A percentile compares a stretch with the other conserved stretches of the same genome.
Conservation (phyloP, 345 rosid genomes). For the Microcos paniculata region DNA sequence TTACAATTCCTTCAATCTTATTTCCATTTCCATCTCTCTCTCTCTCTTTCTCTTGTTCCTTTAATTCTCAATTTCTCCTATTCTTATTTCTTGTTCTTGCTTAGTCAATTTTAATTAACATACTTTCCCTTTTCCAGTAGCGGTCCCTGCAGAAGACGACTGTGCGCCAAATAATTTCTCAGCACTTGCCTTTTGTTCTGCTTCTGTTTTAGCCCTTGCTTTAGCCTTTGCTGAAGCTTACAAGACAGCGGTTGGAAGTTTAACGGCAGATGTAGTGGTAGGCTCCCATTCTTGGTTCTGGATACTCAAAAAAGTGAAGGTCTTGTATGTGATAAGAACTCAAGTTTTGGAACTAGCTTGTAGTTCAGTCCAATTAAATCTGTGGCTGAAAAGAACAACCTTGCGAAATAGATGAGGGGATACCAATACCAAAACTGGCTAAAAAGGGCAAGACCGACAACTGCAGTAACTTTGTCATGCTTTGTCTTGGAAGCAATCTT, state of each 20-base stretch:
- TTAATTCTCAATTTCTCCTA: no score
- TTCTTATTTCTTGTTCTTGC: slow-evolving; percentile 75
- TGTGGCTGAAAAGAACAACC: slow-evolving; percentile 93
- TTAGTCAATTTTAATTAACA: no score
- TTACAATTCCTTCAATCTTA: no score
- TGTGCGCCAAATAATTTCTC: slow-evolving; percentile 62
- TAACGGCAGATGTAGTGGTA: slow-evolving; percentile 75
- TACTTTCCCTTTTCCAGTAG: slow-evolving; percentile 73
- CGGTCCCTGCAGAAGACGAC: slow-evolving; percentile 38
- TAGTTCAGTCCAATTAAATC: slow-evolving; percentile 92
- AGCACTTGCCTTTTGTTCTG: slow-evolving; percentile 77
- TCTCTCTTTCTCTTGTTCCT: no score
- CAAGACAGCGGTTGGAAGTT: slow-evolving; percentile 95
- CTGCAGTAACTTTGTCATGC: slow-evolving; percentile 93
- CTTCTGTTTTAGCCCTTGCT: slow-evolving; percentile 97
- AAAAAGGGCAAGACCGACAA: slow-evolving; percentile 96
- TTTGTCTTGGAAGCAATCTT: slow-evolving; percentile 89
- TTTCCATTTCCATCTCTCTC: no score
- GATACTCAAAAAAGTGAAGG: slow-evolving; percentile 95
- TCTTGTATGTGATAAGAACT: slow-evolving; percentile 87
- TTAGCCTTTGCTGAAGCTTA: slow-evolving; percentile 97
- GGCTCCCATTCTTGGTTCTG: slow-evolving; percentile 86
- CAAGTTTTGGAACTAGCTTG: slow-evolving; percentile 91
- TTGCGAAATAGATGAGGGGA: slow-evolving; percentile 91
- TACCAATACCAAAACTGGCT: slow-evolving; percentile 99